Base-by-base conservation (phyloP, 202 grass and related monocot species). In the Miscanthus sacchariflorus region DNA sequence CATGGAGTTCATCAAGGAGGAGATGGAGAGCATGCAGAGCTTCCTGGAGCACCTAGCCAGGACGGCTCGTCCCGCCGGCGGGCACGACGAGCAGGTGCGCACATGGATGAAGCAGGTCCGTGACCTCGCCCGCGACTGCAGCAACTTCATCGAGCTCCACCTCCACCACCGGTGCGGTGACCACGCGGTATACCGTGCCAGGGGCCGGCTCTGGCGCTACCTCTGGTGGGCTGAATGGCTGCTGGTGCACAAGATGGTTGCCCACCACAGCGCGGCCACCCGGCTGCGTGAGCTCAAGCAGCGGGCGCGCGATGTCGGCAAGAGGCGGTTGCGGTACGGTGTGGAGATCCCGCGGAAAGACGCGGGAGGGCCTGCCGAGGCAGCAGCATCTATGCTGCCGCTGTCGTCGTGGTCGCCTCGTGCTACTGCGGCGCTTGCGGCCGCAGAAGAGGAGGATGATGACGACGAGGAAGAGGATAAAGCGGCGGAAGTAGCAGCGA, bases 11-110 rank as follows among this genome's bases (percentile, higher is more conserved):
- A 59, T 59, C 56, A 59, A 59, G 56, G 56, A 59, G 19, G 56
- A 59, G 56, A 59, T 59, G 56, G 56, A 59, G 56, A 59, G 56
- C 56, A 59, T 59, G 56, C 56, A 59, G 56, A 59, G 56, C 56
- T 59, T 59, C 56, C 56, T 59, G 19, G 56, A 59, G 7, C 56
- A 59, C 56, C 56, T 59, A 0, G 56, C 56, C 56, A 59, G 56
- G 56, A 59, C 56, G 7, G 6, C 56, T 59, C 19, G 56, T n/a
- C 56, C 19, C 19, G 0, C 56, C 19, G 2, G 56, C 56, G 7
- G 56, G 56, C 56, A 59, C 56, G 2, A 59, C 7, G 56, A 59
- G 56, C 19, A 59, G 56, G 56, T 59, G 56, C 56, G 56, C 56
- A 59, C 56, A 2, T 59, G 56, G 56, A 59, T 59, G 19, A 59